These are phyloP conservation scores for Phellinidium pouzarii DNA, from an alignment of 1,284 basidiomycete genomes.

Conservation along the genomic window DNA sequence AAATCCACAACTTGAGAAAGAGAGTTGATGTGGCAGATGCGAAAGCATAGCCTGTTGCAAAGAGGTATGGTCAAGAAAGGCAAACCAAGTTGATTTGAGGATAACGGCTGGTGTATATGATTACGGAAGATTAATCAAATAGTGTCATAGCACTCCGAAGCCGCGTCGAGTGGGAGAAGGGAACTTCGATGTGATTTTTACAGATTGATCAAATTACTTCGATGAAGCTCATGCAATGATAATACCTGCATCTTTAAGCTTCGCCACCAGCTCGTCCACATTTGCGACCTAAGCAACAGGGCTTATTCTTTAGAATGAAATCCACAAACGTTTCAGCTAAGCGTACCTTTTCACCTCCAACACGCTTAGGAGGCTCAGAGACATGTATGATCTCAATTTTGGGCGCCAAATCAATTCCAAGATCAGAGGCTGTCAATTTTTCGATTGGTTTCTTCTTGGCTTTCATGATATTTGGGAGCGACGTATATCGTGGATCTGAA, in stretches of 20 bases:
- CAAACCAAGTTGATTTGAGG: too few relatives aligned
- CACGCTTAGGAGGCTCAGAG: conserved; percentile 85
- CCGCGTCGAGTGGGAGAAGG: too few relatives aligned
- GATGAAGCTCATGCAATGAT: conserved; percentile 1
- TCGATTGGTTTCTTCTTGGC: conserved; percentile 98
- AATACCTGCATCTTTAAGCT: conserved; percentile 88
- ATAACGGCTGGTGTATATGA: too few relatives aligned
- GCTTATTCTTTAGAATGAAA: neutral
- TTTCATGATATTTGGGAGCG: conserved; percentile 95
- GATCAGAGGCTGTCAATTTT: conserved; percentile 75
- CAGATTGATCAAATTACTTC: too few relatives aligned
- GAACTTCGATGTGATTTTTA: too few relatives aligned
- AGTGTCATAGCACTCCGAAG: too few relatives aligned
- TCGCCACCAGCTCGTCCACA: conserved; percentile 87
- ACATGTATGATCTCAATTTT: conserved; percentile 86
- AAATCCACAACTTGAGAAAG: too few relatives aligned
- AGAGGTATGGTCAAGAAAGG: too few relatives aligned
- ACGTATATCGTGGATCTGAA: conserved; percentile 88
- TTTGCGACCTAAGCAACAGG: conserved; percentile 49
- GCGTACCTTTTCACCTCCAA: conserved; percentile 86
- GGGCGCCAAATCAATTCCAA: conserved; percentile 79
- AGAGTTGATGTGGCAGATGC: too few relatives aligned
- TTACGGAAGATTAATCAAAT: too few relatives aligned
- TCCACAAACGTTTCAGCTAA: neutral
- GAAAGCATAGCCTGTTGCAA: too few relatives aligned